Base-by-base conservation (phyloP, 805 yeast species). In the Lachancea lanzarotensis region DNA sequence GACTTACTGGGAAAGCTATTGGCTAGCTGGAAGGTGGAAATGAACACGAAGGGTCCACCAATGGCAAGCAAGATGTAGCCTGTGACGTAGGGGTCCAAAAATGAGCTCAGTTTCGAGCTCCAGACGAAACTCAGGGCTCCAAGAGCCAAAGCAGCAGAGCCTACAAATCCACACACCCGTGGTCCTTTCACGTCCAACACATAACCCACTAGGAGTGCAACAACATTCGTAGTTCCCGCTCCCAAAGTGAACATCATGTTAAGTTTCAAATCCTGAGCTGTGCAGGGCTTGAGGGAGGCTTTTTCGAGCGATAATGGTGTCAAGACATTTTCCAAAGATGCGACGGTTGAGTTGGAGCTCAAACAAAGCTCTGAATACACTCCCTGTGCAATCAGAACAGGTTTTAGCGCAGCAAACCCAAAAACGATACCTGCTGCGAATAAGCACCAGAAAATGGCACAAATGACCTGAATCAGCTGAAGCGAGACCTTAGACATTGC, bases 391-490 rank as follows among this genome's bases (percentile, higher is more conserved):
- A 88, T 74, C 36, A 91, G 67, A 10, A 90, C 78, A 5, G 95
- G 95, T 59, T 91, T 91, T 44, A 90, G 69, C 2, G 98, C 97
- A 19, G 97, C 96, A 69, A 90, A 90, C 3, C 98, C 98, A 71
- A 90, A 90, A 12, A 90, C 81, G 1, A 95, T 88, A 5, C 97
- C 98, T 0, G 96, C 96, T 0, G 96, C 88, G 32, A 87, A 70
- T 12, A 90, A 67, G 67, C 97, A 91, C 96, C 96, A 90, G 0
- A 72, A 45, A 15, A 87, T 76, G 25, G 96, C 90, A 65, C 95
- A 85, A 1, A 59, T 39, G 10, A 85, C 74, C 60, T 88, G 95
- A 2, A 72, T 34, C 45, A 9, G 12, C 25, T 37, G 41, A 5
- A 45, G 33, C 25, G 46, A 43, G 8, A 38, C 38, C 32, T 37